Evolutionary conservation across 108 stramenopile species (phyloP).

Genomic region (Cylindrotheca fusiformis): DNA sequence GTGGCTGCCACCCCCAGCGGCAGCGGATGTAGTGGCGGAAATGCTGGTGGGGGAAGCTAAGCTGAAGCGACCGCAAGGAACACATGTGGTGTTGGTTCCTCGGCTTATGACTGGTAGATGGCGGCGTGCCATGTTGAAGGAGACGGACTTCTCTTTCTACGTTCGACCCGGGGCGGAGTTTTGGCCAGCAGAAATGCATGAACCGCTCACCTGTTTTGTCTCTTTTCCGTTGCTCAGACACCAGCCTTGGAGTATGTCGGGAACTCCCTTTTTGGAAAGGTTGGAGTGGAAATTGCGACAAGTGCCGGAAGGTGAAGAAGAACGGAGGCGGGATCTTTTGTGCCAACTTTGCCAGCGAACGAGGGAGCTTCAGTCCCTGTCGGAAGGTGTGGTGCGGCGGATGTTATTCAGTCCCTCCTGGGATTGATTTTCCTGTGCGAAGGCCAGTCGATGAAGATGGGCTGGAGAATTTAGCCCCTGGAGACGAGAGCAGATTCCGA

Average conservation of each 20-base stretch:
- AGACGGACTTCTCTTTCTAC: constrained; percentile 17
- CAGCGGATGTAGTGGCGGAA: constrained; percentile 29
- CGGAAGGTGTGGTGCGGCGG: constrained; percentile 26
- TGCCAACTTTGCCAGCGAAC: constrained; percentile 35
- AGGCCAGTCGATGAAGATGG: constrained; percentile 5
- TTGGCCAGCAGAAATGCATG: constrained; percentile 24
- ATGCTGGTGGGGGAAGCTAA: constrained; percentile 18
- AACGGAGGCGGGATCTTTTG: constrained; percentile 33
- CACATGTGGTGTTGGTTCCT: constrained; percentile 39
- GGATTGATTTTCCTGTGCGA: constrained; percentile 5
- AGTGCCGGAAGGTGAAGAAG: constrained; percentile 20
- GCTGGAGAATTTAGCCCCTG: neutral
- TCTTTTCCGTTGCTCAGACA: constrained; percentile 30
- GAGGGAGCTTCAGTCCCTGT: constrained; percentile 26
- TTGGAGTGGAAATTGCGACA: constrained; percentile 26
- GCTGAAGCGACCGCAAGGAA: constrained; percentile 19
- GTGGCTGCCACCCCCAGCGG: constrained; percentile 35
- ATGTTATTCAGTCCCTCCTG: constrained; percentile 21
- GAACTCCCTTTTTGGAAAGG: neutral
- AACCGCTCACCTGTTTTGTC: constrained; percentile 33
- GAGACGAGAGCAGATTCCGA: constrained; percentile 16
- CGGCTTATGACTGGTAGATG: constrained; percentile 39
- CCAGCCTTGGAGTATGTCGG: constrained; percentile 29
- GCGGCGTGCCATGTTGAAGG: constrained; percentile 26
- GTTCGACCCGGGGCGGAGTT: constrained; percentile 10